A percentile compares a stretch with the other conserved stretches of the same genome.
phyloP scores from a whole-genome alignment of 164 flowering plant species.

The Pachysandra terminalis region DNA sequence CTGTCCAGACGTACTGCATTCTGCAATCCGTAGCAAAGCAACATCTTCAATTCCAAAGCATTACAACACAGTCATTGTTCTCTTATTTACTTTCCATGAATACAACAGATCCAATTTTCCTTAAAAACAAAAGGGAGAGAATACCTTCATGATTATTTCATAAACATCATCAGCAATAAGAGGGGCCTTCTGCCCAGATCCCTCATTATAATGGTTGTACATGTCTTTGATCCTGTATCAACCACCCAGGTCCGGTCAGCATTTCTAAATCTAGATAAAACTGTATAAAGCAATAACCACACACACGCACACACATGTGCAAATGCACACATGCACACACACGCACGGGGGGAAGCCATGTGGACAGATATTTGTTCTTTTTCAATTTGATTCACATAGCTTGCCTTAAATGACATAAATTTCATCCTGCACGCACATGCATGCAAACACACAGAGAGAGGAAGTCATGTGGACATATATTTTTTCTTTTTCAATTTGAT shows the following conservation, averaged over 20 bases:
- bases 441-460: too few relatives aligned
- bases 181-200: conserved; percentile 82
- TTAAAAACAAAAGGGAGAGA: neutral
- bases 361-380: too few relatives aligned
- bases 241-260: neutral
- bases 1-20: conserved; percentile 74
- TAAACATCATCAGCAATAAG: conserved; percentile 91
- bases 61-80: neutral
- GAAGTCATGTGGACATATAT: too few relatives aligned
- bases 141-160: conserved; percentile 91
- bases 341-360: too few relatives aligned
- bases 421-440: too few relatives aligned
- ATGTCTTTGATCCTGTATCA: conserved; percentile 69
- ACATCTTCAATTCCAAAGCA: neutral
- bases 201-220: conserved; percentile 67
- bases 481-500: too few relatives aligned
- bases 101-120: neutral
- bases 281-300: too few relatives aligned
- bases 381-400: too few relatives aligned
- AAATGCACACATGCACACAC: too few relatives aligned
- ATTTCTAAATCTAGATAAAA: too few relatives aligned
- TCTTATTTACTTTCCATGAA: neutral
- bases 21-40: conserved; percentile 24
- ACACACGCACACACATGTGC: too few relatives aligned
- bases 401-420: too few relatives aligned